Evolutionary conservation across 495 filamentous ascomycete genomes (phyloP), one percentile per base, ranked within the genome.

Genomic region (Trichoderma gamsii): DNA sequence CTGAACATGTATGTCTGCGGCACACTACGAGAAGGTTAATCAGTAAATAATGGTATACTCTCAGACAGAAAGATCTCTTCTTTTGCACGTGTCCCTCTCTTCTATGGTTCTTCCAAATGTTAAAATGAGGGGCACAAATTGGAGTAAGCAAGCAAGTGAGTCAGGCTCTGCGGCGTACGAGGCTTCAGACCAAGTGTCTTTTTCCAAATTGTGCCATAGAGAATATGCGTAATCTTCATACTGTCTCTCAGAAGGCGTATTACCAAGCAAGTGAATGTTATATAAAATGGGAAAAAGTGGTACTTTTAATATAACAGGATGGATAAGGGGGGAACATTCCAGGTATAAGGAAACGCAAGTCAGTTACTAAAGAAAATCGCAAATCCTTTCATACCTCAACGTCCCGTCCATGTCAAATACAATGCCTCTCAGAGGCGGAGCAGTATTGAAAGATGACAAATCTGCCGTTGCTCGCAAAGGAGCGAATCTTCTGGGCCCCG

Each of bases 361-460:
- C 44, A 15, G 27, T 15, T 9, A 15, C 27, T 7, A 13, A 12
- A 15, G 29, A 15, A 61, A 18, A 32, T 32, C n/a, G 56, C 11
- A 32, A 32, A 25, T 5, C 25, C 0, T 29, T 32, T 61, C 56
- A 82, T 78, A 94, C 93, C 90, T 97, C 64, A 98, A 76, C 25
- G 94, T 98, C 7, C 94, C 94, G 77, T 98, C 94, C 41, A 98
- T 90, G 79, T 98, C 94, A 76, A 98, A 98, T 41, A 97, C 87
- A 8, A 98, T 85, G 1, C 94, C 94, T 71, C 88, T 86, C 64
- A 98, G 77, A 65, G 77, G 82, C 46, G 89, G 89, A 13, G 80
- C 79, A 67, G 77, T 73, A 35, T 73, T 64, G 8, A 71, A 66
- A 11, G 74, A 49, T 11, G 65, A 49, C 27, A 61, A 13, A 25